Evolutionary conservation across 805 yeast species (phyloP), one percentile per base, ranked within the genome.

Genomic region (Hanseniaspora clermontiae): DNA sequence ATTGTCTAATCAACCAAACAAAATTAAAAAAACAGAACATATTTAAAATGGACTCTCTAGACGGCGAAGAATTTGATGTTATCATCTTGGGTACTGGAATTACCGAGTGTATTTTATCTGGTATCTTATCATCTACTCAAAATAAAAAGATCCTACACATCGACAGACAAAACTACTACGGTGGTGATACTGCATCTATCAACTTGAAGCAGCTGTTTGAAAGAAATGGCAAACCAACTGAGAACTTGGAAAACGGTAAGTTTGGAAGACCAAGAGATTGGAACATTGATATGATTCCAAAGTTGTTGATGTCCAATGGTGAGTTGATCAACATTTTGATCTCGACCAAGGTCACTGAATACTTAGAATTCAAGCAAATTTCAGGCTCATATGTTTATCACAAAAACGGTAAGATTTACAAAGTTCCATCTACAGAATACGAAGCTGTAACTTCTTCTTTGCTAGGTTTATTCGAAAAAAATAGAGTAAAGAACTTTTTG

Each of bases 61-160:
- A 51, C 29, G 55, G 55, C 9, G 96, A 90, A 71, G 81, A 87
- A 61, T 93, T 90, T 80, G 98, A 93, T 74, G 96, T 91, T 59
- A 91, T 93, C 63, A 97, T 91, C 31, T 77, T 91, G 59, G 98
- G 97, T 34, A 74, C 80, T 59, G 98, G 98, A n/a, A 78, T 93
- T 61, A 91, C 97, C 48, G 98, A 93, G 70, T 93, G 98, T 74
- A 84, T 93, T 59, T 78, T 93, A 47, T 88, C 96, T 1, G 98
- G 98, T 3, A 72, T 93, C 54, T 77, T 93, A 48, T 88, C 97
- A 10, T 51, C 55, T 10, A 96, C 91, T n/a, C 97, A 93, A 66
- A 97, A 97, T 60, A 91, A 93, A 75, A 93, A 93, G 67, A 97
- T 93, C 8, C 77, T 93, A 57, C 98, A 93, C 72, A 89, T 93